Percentiles rank a stretch among this genome's conserved stretches.
Evolutionary conservation across 805 yeast species (phyloP).

Genomic region (Metschnikowia rubicola): DNA sequence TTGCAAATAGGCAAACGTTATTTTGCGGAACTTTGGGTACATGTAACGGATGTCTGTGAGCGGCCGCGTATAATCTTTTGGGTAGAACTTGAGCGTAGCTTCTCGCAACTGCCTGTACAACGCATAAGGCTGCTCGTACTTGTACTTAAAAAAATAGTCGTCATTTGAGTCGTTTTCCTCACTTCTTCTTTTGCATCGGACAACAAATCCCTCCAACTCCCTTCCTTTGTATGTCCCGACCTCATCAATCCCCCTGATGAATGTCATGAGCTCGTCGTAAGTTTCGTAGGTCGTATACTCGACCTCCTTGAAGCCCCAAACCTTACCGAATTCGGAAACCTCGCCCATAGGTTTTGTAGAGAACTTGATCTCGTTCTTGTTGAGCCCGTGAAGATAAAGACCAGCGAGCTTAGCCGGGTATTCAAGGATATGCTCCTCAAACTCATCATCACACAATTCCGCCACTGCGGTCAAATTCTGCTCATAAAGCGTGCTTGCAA

Average conservation of each 20-base stretch:
- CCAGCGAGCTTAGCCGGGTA: conserved; percentile 71
- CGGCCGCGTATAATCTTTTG: conserved; percentile 22
- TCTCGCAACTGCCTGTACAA: conserved; percentile 91
- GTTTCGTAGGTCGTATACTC: conserved; percentile 41
- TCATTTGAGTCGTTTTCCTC: background rate
- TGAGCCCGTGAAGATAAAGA: conserved; percentile 85
- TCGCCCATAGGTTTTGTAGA: conserved; percentile 57
- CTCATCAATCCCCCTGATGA: conserved; percentile 53
- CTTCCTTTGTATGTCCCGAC: conserved; percentile 68
- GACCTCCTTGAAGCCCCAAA: conserved; percentile 69
- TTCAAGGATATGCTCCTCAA: conserved; percentile 89
- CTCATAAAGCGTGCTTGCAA: conserved; percentile 54
- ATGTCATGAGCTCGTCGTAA: conserved; percentile 42
- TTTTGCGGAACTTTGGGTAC: conserved; percentile 45
- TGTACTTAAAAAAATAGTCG: conserved; percentile 84
- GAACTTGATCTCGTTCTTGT: conserved; percentile 62
- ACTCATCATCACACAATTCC: conserved; percentile 86
- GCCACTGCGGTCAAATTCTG: conserved; percentile 78
- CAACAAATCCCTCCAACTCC: conserved; percentile 92
- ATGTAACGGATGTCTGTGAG: conserved; percentile 32
- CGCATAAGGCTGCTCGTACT: conserved; percentile 92
- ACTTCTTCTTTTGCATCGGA: conserved; percentile 51
- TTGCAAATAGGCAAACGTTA: conserved; percentile 64
- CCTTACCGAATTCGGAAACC: conserved; percentile 57
- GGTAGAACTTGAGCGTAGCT: conserved; percentile 60